Conservation (phyloP, 108 stramenopile species). For the Stephanodiscus triporus region DNA sequence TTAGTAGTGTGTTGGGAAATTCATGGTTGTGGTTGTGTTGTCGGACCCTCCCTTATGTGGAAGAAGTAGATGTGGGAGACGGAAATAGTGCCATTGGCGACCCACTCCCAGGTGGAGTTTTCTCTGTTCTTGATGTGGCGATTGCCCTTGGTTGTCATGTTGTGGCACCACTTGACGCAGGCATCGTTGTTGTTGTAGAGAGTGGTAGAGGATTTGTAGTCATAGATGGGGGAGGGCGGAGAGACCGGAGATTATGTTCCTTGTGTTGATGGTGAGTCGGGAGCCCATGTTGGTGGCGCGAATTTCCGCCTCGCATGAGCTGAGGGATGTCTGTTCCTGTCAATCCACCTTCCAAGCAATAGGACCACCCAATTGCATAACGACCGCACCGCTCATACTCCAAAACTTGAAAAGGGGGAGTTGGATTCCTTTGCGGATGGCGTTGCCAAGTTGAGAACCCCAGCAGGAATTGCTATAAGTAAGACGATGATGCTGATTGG, state of each 20-base stretch:
- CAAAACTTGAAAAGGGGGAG: slow-evolving; percentile 23
- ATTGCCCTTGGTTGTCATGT: slow-evolving; percentile 14
- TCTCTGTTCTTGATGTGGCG: slow-evolving; percentile 18
- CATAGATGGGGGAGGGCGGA: slow-evolving; percentile 2
- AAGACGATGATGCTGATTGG: background rate
- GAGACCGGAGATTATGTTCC: background rate
- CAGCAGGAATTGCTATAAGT: slow-evolving; percentile 23
- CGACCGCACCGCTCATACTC: slow-evolving; percentile 16
- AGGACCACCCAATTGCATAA: slow-evolving; percentile 12
- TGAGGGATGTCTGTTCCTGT: slow-evolving; percentile 9
- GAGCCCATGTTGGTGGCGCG: slow-evolving; percentile 14
- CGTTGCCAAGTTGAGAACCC: slow-evolving; percentile 14
- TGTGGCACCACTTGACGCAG: slow-evolving; percentile 11
- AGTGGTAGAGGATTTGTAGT: background rate
- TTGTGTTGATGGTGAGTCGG: background rate
- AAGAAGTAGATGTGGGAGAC: too few species aligned
- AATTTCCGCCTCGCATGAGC: slow-evolving; percentile 29
- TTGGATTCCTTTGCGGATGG: background rate
- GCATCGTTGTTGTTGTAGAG: slow-evolving; percentile 32
- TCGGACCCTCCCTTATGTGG: too few species aligned
- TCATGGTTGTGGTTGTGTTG: too few species aligned
- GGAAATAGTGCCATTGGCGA: too few species aligned
- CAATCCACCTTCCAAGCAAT: slow-evolving; percentile 11
- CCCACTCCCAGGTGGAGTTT: slow-evolving; percentile 3
- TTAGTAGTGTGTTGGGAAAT: too few species aligned